phyloP scores from a whole-genome alignment of 31 red algal genomes.

The Porphyra umbilicalis region DNA sequence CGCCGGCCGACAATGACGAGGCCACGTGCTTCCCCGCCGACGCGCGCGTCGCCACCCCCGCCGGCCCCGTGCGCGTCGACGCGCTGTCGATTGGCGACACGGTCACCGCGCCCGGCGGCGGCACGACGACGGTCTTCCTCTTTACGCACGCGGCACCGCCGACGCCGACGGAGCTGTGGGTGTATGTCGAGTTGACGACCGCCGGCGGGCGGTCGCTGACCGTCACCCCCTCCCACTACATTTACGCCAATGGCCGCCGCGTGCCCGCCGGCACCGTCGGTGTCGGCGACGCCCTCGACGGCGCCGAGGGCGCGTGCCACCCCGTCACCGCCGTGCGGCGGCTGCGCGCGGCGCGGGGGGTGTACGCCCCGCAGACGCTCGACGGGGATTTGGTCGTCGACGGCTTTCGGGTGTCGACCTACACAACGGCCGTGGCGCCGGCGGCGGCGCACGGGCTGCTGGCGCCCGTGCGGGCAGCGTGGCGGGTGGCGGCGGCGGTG shows the following conservation, averaged over 20 bases:
- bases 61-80: constrained; percentile 21
- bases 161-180: background rate
- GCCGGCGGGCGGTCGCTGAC: constrained; percentile 2
- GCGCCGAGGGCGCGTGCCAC: constrained; percentile 2
- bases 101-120: constrained; percentile 17
- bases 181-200: constrained; percentile 7
- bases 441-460: constrained; percentile 30
- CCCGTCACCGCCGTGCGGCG: constrained; percentile 8
- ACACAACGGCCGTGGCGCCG: constrained; percentile 41
- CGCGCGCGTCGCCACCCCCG: constrained; percentile 22
- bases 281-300: constrained; percentile 34
- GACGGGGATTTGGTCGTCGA: constrained; percentile 41
- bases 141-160: constrained; percentile 31
- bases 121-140: constrained; percentile 31
- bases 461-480: constrained; percentile 26
- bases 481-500: background rate
- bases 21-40: constrained; percentile 57
- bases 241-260: constrained; percentile 32
- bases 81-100: constrained; percentile 28
- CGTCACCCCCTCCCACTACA: constrained; percentile 32
- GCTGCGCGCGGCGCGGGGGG: constrained; percentile 7
- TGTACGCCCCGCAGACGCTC: constrained; percentile 55
- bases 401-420: constrained; percentile 25
- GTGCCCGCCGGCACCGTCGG: constrained; percentile 20
- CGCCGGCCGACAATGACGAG: constrained; percentile 24